Percentiles rank a stretch among this genome's conserved stretches.
phyloP scores from a whole-genome alignment of 78 protist genomes.

The Protostelium mycophagum region DNA sequence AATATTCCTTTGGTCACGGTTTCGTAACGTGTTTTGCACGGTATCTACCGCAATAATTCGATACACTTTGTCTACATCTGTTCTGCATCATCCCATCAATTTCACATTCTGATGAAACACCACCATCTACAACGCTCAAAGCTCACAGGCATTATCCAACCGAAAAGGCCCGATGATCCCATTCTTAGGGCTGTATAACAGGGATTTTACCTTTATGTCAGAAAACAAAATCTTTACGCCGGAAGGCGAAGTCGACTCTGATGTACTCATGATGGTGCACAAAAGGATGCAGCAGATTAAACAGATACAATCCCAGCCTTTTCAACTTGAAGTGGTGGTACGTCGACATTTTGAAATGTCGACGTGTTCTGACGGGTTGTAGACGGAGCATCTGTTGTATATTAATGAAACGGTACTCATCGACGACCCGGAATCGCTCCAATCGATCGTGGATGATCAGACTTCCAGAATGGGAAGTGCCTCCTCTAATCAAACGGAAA shows the following conservation, averaged over 20 bases:
- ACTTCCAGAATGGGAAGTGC: no score
- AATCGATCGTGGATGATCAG: not conserved
- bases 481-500: no score
- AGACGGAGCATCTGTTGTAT: not conserved
- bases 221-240: not conserved
- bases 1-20: no score
- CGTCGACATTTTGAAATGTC: not conserved
- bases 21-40: no score
- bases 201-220: not conserved
- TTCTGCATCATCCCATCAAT: not conserved
- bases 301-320: not conserved
- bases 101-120: not conserved
- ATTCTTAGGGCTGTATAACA: not conserved
- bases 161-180: not conserved
- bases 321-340: not conserved
- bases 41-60: no score
- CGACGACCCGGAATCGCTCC: not conserved
- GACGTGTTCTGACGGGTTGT: not conserved
- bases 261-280: not conserved
- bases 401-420: not conserved
- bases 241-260: not conserved
- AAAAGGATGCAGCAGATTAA: not conserved
- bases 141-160: not conserved
- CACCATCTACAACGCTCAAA: no score
- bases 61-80: no score